Conservation (phyloP, 2,329 filamentous ascomycete genomes). For the Ascochyta viciae-villosae region DNA sequence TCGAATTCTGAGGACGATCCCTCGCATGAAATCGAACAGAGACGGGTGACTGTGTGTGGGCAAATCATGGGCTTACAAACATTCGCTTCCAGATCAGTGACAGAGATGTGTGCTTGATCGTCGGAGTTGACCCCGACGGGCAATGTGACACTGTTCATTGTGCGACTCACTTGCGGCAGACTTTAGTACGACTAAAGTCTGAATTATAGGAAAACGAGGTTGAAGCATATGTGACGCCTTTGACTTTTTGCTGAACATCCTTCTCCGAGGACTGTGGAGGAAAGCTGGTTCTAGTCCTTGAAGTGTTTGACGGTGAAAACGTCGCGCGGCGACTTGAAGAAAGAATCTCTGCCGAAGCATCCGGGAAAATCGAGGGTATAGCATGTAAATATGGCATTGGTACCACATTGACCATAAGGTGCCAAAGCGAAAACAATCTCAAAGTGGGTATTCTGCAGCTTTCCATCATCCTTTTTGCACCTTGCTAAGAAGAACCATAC, state of each 20-base stretch:
- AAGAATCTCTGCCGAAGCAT: neutral
- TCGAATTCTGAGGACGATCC: neutral
- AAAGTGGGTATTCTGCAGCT: conserved; percentile 45
- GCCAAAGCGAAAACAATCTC: conserved; percentile 27
- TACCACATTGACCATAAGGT: conserved; percentile 36
- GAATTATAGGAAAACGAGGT: conserved; percentile 15
- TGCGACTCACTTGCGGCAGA: neutral
- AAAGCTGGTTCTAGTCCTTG: neutral
- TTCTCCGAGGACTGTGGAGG: neutral
- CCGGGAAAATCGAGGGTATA: neutral
- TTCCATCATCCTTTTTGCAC: conserved; percentile 38
- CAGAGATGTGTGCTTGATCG: conserved; percentile 14
- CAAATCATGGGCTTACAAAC: neutral
- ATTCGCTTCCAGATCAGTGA: conserved; percentile 16
- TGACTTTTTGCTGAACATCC: neutral
- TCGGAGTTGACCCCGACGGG: conserved; percentile 32
- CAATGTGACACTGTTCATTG: conserved; percentile 5
- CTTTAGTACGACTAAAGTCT: conserved; percentile 11
- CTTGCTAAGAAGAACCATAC: conserved; percentile 34
- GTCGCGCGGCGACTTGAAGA: neutral
- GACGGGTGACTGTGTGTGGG: neutral
- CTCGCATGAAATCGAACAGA: neutral
- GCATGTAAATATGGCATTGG: conserved; percentile 6
- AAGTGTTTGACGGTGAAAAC: neutral
- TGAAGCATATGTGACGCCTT: neutral